Conservation (phyloP, 768 basidiomycete species). For the Lactifluus subvellereus region DNA sequence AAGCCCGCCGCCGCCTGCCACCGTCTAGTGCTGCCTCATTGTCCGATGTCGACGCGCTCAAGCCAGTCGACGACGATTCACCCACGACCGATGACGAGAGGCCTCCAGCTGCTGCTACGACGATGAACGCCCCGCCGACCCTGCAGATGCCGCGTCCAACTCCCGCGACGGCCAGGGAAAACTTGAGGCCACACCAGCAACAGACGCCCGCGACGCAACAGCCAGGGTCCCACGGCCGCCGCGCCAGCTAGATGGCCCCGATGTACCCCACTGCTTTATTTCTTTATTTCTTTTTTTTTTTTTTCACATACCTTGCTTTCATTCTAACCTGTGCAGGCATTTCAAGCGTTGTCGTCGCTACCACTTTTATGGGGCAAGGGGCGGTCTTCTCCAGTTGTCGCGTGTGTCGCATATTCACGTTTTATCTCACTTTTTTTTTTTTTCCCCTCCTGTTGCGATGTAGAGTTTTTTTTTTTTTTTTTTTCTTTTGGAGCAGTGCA, state of each 20-base stretch:
- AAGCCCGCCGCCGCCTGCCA: constrained; percentile 32
- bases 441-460: neutral
- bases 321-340: neutral
- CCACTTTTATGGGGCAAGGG: neutral
- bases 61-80: constrained; percentile 62
- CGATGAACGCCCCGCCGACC: constrained; percentile 16
- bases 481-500: neutral
- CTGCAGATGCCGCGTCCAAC: constrained; percentile 20
- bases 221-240: constrained; percentile 14
- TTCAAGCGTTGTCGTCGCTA: neutral
- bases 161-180: constrained; percentile 27
- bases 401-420: neutral
- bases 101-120: constrained; percentile 4
- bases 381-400: neutral
- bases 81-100: constrained; percentile 18
- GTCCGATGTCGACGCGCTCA: constrained; percentile 55
- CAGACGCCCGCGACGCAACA: constrained; percentile 5
- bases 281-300: neutral
- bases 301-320: neutral
- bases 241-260: constrained; percentile 6
- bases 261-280: neutral
- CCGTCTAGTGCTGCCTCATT: constrained; percentile 20
- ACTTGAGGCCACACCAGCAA: constrained; percentile 14
- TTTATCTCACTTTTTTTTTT: neutral
- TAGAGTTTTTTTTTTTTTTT: neutral